Evolutionary conservation across 352 stramenopile genomes (phyloP), one percentile per base, ranked within the genome.

Genomic region (Phytophthora brassicae): DNA sequence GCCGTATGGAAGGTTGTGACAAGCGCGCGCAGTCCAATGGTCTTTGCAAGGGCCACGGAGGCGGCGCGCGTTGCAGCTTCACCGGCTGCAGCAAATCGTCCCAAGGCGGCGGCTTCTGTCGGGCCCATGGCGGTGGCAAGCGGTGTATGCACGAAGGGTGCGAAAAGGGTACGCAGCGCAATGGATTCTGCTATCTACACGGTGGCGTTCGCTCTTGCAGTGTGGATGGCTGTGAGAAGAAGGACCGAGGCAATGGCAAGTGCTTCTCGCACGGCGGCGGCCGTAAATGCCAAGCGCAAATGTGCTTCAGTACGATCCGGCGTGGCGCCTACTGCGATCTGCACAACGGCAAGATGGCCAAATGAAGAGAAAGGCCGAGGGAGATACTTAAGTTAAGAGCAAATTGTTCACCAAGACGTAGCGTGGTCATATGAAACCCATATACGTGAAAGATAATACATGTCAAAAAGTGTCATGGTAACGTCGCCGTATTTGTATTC

Each of bases 161-260:
- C 57, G 79, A 89, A 38, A 90, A 90, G 44, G 82, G 84, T 43
- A 89, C 81, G 17, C 84, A 94, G 59, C 80, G 84, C 61, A 90
- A 90, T 41, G 84, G 83, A 24, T 90, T 86, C 53, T 94, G 84
- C 74, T 90, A 90, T 48, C 46, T 90, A 43, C 84, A 94, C 59
- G 84, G 84, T 31, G 82, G 84, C 44, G 79, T 92, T 28, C 80
- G 84, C 16, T 81, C 77, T n/a, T 93, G 84, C 62, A 69, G 70
- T 9, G 71, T 90, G 3, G 75, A 84, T 31, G 82, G 78, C 2
- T 93, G 84, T 56, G 76, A 88, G 45, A 89, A 89, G 62, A 92
- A 92, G 56, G 84, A 93, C 68, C 80, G 84, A n/a, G 84, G 84
- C 54, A 92, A 90, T 44, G 84, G 84, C 68, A 89, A 89, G 64